phyloP scores from a whole-genome alignment of 345 rosid species.

The Citrus mangshanensis region DNA sequence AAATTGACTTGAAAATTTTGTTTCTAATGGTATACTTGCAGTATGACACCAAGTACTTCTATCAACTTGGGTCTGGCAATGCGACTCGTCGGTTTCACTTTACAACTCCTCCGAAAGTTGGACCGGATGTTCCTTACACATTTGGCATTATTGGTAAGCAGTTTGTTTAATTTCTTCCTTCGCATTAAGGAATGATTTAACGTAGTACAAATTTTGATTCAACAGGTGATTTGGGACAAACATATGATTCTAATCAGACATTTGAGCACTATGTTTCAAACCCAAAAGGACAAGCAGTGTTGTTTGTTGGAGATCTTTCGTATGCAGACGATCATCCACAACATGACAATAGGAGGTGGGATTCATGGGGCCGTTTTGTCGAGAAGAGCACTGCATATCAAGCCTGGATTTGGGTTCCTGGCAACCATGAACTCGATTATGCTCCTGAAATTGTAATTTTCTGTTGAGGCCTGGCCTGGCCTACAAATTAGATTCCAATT shows the following conservation, averaged over 20 bases:
- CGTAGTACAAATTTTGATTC: neutral
- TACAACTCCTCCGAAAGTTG: conserved; percentile 30
- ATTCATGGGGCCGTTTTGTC: conserved; percentile 34
- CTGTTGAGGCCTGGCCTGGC: neutral
- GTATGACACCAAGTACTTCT: conserved; percentile 30
- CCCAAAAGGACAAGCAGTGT: conserved; percentile 23
- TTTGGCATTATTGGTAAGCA: conserved; percentile 36
- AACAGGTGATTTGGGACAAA: conserved; percentile 40
- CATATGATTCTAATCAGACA: conserved; percentile 32
- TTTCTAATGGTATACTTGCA: conserved; percentile 12
- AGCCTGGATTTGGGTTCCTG: conserved; percentile 42
- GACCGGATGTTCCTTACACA: conserved; percentile 38
- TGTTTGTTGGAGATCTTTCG: conserved; percentile 36
- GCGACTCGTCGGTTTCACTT: conserved; percentile 25
- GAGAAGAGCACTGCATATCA: conserved; percentile 40
- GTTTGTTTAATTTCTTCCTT: neutral
- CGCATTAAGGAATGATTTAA: neutral
- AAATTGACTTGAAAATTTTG: neutral
- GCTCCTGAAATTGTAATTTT: conserved; percentile 28
- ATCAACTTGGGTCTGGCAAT: conserved; percentile 21
- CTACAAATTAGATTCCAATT: neutral
- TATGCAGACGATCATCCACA: conserved; percentile 30
- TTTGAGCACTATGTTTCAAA: conserved; percentile 25
- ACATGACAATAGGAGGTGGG: conserved; percentile 36
- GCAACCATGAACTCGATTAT: conserved; percentile 37